Evolutionary conservation across 495 filamentous ascomycete genomes (phyloP).

Genomic region (Annulohypoxylon nitens): DNA sequence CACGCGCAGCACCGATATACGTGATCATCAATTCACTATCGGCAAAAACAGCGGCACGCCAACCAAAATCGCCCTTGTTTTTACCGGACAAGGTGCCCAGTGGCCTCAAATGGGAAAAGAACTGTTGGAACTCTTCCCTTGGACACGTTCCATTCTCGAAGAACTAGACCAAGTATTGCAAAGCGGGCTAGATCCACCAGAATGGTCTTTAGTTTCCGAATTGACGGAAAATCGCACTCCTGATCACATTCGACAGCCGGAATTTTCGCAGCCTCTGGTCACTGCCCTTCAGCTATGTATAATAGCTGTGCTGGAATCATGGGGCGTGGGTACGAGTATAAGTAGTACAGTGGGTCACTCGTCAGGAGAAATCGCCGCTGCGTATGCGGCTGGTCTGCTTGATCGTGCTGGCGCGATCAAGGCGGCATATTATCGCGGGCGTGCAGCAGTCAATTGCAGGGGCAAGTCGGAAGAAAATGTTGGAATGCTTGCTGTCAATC

Average conservation of each 20-base stretch:
- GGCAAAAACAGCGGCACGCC: not conserved
- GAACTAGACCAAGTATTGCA: constrained; percentile 3
- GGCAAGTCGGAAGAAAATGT: constrained; percentile 22
- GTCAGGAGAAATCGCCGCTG: constrained; percentile 69
- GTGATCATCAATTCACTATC: no score
- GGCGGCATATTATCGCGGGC: constrained; percentile 65
- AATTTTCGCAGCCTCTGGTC: constrained; percentile 12
- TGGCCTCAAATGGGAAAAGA: constrained; percentile 43
- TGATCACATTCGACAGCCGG: constrained; percentile 3
- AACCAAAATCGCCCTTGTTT: constrained; percentile 25
- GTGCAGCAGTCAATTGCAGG: constrained; percentile 24
- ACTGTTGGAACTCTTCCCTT: constrained; percentile 8
- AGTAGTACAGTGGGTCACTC: constrained; percentile 68
- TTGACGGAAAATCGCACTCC: not conserved
- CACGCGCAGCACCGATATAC: not conserved
- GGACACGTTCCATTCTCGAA: not conserved
- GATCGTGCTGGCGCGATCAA: constrained; percentile 56
- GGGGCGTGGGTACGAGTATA: constrained; percentile 54
- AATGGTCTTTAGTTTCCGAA: not conserved
- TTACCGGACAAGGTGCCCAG: constrained; percentile 46
- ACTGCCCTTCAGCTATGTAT: constrained; percentile 21
- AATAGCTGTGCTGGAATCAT: constrained; percentile 52
- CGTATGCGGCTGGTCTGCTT: constrained; percentile 57
- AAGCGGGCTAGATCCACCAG: not conserved
- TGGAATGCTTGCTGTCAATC: constrained; percentile 67